Evolutionary conservation across 2,329 filamentous ascomycete species (phyloP).

Genomic region (Penicillium sclerotigenum): DNA sequence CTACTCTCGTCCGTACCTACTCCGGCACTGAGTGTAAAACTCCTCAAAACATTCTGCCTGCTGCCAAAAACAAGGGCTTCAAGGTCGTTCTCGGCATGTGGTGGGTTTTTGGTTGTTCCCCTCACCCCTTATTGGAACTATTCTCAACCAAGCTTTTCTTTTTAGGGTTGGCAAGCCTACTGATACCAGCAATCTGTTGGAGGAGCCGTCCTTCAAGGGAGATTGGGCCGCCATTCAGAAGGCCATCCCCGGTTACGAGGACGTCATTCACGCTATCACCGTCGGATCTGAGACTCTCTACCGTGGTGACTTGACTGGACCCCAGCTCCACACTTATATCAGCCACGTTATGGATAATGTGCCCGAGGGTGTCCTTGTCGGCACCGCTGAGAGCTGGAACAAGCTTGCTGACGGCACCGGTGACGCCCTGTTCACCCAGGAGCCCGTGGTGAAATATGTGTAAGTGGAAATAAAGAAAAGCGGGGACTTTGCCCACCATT

Average conservation of each 20-base stretch:
- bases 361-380: constrained; percentile 54
- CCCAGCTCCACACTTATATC: constrained; percentile 60
- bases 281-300: constrained; percentile 70
- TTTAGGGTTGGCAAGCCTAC: constrained; percentile 22
- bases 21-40: constrained; percentile 64
- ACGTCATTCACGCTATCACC: constrained; percentile 65
- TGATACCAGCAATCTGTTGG: constrained; percentile 39
- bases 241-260: constrained; percentile 46
- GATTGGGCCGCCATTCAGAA: constrained; percentile 59
- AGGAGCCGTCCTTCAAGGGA: constrained; percentile 51
- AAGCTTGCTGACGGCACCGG: constrained; percentile 67
- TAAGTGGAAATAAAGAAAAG: constrained; percentile 27
- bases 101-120: constrained; percentile 41
- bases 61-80: constrained; percentile 62
- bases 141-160: neutral
- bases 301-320: constrained; percentile 63
- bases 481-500: neutral
- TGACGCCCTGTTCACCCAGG: constrained; percentile 56
- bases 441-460: constrained; percentile 57
- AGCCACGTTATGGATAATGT: constrained; percentile 57
- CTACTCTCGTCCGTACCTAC: constrained; percentile 64
- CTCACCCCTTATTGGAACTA: neutral
- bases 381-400: constrained; percentile 72
- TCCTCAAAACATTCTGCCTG: constrained; percentile 61
- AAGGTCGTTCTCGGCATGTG: constrained; percentile 69